A percentile compares a stretch with the other conserved stretches of the same genome.
phyloP scores from a whole-genome alignment of 106 monocot genomes.

The Dactylorhiza incarnata region DNA sequence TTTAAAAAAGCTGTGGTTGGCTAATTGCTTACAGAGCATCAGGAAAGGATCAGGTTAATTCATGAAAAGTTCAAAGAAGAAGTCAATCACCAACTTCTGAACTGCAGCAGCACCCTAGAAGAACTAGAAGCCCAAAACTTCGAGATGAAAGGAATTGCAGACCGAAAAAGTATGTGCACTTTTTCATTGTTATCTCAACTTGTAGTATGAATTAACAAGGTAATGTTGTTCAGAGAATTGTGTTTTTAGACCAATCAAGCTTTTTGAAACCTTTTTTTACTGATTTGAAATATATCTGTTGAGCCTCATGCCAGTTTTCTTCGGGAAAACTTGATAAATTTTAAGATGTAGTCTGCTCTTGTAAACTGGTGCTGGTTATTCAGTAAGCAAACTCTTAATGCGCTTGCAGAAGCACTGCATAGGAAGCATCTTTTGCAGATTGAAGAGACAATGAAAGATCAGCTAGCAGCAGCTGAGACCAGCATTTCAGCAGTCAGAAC shows the following conservation, averaged over 20 bases:
- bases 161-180: slow-evolving; percentile 62
- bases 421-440: slow-evolving; percentile 61
- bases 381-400: neutral
- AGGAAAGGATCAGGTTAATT: slow-evolving; percentile 44
- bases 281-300: neutral
- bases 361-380: neutral
- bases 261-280: neutral
- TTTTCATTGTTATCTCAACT: neutral
- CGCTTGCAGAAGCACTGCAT: slow-evolving; percentile 55
- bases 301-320: neutral
- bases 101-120: slow-evolving; percentile 47
- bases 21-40: slow-evolving; percentile 40
- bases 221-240: neutral
- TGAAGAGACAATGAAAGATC: slow-evolving; percentile 46
- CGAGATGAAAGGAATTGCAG: slow-evolving; percentile 58
- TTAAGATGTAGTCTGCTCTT: neutral
- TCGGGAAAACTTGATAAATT: neutral
- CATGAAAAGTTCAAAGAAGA: slow-evolving; percentile 85
- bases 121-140: slow-evolving; percentile 57
- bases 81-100: slow-evolving; percentile 53
- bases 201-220: neutral
- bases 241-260: neutral
- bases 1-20: neutral
- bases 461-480: slow-evolving; percentile 54
- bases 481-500: slow-evolving; percentile 49